A percentile compares a stretch with the other conserved stretches of the same genome.
phyloP scores from a whole-genome alignment of 1,139 yeast genomes.

The Saccharomyces hybrid region DNA sequence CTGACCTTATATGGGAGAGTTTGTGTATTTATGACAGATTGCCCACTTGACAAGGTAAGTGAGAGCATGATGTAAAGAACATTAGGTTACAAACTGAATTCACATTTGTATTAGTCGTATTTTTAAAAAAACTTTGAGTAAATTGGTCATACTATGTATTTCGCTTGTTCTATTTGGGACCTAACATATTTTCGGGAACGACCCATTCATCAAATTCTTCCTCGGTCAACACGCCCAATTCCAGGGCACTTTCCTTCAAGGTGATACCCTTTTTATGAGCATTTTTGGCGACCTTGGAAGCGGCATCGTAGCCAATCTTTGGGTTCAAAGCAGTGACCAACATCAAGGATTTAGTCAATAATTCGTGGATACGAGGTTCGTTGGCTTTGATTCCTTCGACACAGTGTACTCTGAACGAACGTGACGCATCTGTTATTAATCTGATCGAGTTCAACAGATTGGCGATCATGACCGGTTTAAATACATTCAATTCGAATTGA shows the following conservation, averaged over 20 bases:
- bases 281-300: slow-evolving; percentile 95
- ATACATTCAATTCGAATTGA: slow-evolving; percentile 94
- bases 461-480: slow-evolving; percentile 91
- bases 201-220: slow-evolving; percentile 95
- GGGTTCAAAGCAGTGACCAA: slow-evolving; percentile 97
- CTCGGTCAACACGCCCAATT: slow-evolving; percentile 71
- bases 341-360: slow-evolving; percentile 91
- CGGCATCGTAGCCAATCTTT: slow-evolving; percentile 94
- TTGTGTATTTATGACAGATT: not conserved
- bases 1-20: not conserved
- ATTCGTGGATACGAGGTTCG: slow-evolving; percentile 74
- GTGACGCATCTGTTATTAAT: slow-evolving; percentile 78
- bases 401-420: slow-evolving; percentile 88
- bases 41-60: not conserved
- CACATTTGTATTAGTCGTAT: not conserved
- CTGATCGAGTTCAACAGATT: slow-evolving; percentile 84
- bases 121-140: not conserved
- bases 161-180: slow-evolving; percentile 49
- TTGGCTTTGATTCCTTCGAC: slow-evolving; percentile 92
- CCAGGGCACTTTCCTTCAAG: slow-evolving; percentile 87
- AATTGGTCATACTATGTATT: not conserved
- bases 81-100: not conserved
- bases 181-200: slow-evolving; percentile 95
- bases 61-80: not conserved
- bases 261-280: slow-evolving; percentile 98